A percentile compares a stretch with the other conserved stretches of the same genome.
phyloP scores from a whole-genome alignment of 176 grass and related monocot genomes.

The Dendrocalamus sinicus region DNA sequence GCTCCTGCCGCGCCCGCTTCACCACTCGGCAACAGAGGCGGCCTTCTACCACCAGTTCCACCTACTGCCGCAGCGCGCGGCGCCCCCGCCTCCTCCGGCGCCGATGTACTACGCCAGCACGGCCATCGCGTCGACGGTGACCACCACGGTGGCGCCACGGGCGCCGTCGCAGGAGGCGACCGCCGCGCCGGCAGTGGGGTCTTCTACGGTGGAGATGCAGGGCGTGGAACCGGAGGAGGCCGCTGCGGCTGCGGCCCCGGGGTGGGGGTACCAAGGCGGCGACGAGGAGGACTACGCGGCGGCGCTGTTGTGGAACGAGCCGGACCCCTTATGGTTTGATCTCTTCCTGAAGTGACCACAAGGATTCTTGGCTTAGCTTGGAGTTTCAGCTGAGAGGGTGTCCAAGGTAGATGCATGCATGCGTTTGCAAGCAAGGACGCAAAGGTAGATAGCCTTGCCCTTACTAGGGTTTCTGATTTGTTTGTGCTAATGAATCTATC shows the following conservation, averaged over 20 bases:
- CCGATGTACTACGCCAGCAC: slow-evolving; percentile 41
- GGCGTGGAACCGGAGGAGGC: slow-evolving; percentile 3
- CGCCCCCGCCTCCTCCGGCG: not conserved
- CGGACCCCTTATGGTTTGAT: slow-evolving; percentile 70
- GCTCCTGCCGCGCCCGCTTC: slow-evolving; percentile 39
- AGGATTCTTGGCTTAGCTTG: not conserved
- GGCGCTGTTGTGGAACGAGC: slow-evolving; percentile 73
- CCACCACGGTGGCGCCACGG: slow-evolving; percentile 10
- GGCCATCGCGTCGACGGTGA: slow-evolving; percentile 40
- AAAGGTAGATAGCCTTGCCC: slow-evolving; percentile 31
- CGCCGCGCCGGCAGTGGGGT: not conserved
- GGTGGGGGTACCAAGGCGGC: slow-evolving; percentile 27
- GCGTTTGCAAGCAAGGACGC: slow-evolving; percentile 1
- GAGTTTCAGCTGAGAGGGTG: not conserved
- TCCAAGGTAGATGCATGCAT: slow-evolving; percentile 33
- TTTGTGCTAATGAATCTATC: slow-evolving; percentile 25
- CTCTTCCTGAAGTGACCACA: slow-evolving; percentile 55
- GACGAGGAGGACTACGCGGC: slow-evolving; percentile 73
- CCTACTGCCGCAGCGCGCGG: not conserved
- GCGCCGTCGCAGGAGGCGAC: slow-evolving; percentile 38
- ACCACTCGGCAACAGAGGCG: not conserved
- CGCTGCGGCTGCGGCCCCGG: slow-evolving; percentile 18
- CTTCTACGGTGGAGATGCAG: not conserved
- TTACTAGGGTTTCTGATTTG: slow-evolving; percentile 36
- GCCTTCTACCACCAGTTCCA: slow-evolving; percentile 24